These are phyloP conservation scores for Articulospora tetracladia DNA, from an alignment of 495 filamentous ascomycete genomes.

Conservation along the genomic window DNA sequence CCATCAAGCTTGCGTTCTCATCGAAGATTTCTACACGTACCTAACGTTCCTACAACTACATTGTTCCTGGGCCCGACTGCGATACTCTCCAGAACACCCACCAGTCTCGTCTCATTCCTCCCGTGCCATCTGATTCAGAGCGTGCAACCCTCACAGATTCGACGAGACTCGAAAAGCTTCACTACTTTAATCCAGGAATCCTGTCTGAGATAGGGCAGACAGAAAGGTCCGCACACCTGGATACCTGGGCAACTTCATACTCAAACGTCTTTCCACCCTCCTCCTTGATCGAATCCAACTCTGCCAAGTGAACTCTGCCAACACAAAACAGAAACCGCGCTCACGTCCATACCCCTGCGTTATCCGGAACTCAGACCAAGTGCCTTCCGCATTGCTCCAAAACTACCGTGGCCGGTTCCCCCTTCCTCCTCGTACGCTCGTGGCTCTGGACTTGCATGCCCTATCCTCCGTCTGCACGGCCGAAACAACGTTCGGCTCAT, in stretches of 20 bases:
- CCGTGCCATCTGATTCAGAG: background rate
- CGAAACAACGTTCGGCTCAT: slow-evolving; percentile 17
- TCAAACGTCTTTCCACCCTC: background rate
- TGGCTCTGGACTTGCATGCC: slow-evolving; percentile 7
- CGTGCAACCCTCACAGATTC: background rate
- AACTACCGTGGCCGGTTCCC: background rate
- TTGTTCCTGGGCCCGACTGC: background rate
- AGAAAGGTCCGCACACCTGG: background rate
- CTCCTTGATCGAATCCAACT: background rate
- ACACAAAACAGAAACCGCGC: slow-evolving; percentile 3
- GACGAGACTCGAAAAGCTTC: background rate
- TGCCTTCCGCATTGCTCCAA: slow-evolving; percentile 14
- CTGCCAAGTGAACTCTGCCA: background rate
- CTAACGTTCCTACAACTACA: background rate
- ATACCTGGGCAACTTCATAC: background rate
- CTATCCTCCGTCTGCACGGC: slow-evolving; percentile 14
- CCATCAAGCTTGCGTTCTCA: background rate
- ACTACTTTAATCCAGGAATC: background rate
- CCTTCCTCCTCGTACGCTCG: background rate
- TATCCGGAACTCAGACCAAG: slow-evolving; percentile 2
- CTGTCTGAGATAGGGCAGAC: background rate
- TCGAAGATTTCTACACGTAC: background rate
- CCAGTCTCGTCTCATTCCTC: background rate
- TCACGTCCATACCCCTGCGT: slow-evolving; percentile 12
- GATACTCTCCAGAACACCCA: background rate